phyloP scores from a whole-genome alignment of 306 rosid genomes.

The Quercus berberidifolia region DNA sequence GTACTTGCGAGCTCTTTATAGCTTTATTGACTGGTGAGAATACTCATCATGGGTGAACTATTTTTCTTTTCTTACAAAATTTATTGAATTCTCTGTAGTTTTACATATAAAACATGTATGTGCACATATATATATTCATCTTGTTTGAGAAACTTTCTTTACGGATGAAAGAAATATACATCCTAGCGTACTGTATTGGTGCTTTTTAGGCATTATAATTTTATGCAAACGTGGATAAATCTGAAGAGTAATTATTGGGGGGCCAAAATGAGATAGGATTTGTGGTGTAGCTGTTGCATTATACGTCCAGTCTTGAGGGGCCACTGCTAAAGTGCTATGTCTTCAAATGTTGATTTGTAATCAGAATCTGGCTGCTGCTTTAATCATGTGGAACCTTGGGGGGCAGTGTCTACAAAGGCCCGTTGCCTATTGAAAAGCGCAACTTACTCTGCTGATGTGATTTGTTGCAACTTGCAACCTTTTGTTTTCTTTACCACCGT shows the following conservation, averaged over 20 bases:
- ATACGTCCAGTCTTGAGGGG: not conserved
- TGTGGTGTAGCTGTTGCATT: not conserved
- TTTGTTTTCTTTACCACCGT: not conserved
- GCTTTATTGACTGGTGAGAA: no score
- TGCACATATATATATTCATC: no score
- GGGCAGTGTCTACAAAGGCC: not conserved
- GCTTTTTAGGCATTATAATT: no score
- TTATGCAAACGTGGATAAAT: not conserved
- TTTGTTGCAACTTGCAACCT: not conserved
- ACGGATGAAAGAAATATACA: no score
- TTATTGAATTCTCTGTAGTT: no score
- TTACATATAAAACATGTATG: no score
- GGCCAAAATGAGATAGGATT: not conserved
- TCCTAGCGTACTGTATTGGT: no score
- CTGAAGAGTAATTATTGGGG: not conserved
- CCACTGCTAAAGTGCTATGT: not conserved
- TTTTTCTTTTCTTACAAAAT: no score
- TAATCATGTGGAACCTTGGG: not conserved
- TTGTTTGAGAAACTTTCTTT: no score
- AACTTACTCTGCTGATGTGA: not conserved
- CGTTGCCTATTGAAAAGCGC: not conserved
- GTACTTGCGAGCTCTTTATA: no score
- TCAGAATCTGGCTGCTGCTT: not conserved
- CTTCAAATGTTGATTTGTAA: not conserved
- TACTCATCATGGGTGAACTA: no score